Evolutionary conservation across 768 basidiomycete species (phyloP), one percentile per base, ranked within the genome.

Genomic region (Termitomyces sp.): DNA sequence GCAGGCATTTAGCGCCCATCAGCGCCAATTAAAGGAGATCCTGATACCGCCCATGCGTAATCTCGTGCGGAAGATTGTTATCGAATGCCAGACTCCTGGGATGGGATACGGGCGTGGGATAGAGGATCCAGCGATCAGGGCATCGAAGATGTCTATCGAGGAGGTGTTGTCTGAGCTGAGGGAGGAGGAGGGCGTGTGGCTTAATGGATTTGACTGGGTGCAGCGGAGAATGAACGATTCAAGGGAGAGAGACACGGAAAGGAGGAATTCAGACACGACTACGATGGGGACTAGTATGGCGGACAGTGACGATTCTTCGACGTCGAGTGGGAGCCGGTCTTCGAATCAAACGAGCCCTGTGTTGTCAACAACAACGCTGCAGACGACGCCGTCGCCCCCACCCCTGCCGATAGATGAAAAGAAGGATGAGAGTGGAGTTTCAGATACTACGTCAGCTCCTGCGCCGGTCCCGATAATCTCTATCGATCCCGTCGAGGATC

Each of bases 311-410:
- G 80, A 82, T 58, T 75, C 82, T 3, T 75, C 73, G 27, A 63
- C 78, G 54, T 51, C 50, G 6, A 72, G 63, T 25, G 68, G 77
- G 16, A 77, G 79, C 23, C 79, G 77, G 8, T 86, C 84, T 5
- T 84, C 85, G 21, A 71, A 63, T 68, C 59, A 69, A 41, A 89
- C 89, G 19, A 89, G 87, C 61, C 89, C 89, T 0, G 87, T 89
- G 4, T 66, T 90, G 27, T 89, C 87, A 12, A 86, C 87, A 1
- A 82, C 85, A 8, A 91, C 89, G 7, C 65, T 90, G 31, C 85
- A 86, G 59, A 91, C 89, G n/a, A 90, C 89, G 7, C 89, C 89
- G 0, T 87, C 85, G 2, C 89, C 89, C 0, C 85, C 87, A 0
- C 89, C 89, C 0, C 84, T 86, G 0, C 88, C 88, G 27, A 63